Evolutionary conservation across 164 flowering plant genomes (phyloP), one percentile per base, ranked within the genome.

Genomic region (Vitis amurensis): DNA sequence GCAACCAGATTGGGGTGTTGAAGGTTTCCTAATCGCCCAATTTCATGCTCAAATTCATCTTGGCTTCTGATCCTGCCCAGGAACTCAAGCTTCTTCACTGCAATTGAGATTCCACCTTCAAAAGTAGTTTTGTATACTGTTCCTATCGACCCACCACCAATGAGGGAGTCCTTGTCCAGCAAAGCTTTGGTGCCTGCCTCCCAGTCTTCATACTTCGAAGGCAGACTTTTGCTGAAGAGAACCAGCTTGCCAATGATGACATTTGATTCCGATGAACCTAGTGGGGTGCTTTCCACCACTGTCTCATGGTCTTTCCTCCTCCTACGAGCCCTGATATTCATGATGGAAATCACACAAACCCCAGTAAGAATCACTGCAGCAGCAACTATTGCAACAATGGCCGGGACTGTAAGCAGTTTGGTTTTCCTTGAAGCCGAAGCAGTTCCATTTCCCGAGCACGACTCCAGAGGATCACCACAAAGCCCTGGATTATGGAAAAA

Each of bases 41-140:
- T 85, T 83, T 96, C 99, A 13, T 88, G 92, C 84, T 96, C 99
- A 49, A 96, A 96, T 73, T 93, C 98, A n/a, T 96, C 99, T 77
- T 93, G 99, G 83, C 63, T 86, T 79, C 83, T 85, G 67, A 96
- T 91, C 78, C 92, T 83, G 50, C 99, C 98, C 58, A 89, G 63
- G 55, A 93, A 92, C 66, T 93, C 93, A 9, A 96, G 91, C 86
- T 93, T 96, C 80, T 93, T 93, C 67, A 93, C 97, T 11, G 99
- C 98, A 76, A 96, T 88, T 8, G 92, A 85, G 56, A 89, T 72
- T 59, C 97, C 97, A 48, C 93, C 93, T 83, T 92, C 97, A 63
- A 96, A 92, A 67, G 62, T 85, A n/a, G 94, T 77, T 76, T 60
- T 87, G 80, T 96, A 96, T 19, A 96, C 98, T 15, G 92, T 76